A percentile compares a stretch with the other conserved stretches of the same genome.
These are phyloP conservation scores for Lachancea quebecensis DNA, from an alignment of 805 yeast genomes.

Conservation along the genomic window DNA sequence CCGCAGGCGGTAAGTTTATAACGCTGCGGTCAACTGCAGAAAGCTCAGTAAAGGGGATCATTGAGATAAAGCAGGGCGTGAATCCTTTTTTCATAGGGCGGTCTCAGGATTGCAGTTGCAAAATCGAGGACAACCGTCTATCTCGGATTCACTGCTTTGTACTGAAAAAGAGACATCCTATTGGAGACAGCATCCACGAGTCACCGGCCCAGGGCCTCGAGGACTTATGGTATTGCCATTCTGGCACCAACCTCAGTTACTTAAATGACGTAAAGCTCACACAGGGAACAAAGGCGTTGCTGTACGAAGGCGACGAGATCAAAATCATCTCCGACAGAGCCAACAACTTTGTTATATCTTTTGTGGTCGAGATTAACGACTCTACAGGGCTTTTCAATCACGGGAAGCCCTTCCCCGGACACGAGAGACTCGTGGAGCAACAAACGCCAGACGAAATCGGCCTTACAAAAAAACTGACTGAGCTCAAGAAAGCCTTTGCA, in stretches of 20 bases:
- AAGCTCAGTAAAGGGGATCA: slow-evolving; percentile 40
- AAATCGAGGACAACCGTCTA: slow-evolving; percentile 64
- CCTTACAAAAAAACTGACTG: slow-evolving; percentile 16
- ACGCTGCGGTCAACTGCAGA: slow-evolving; percentile 46
- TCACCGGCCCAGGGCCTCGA: slow-evolving; percentile 69
- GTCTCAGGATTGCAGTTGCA: slow-evolving; percentile 50
- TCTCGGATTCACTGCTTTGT: slow-evolving; percentile 81
- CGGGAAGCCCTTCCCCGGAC: slow-evolving; percentile 29
- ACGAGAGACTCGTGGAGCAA: slow-evolving; percentile 13
- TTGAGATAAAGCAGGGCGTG: slow-evolving; percentile 60
- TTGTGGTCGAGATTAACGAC: slow-evolving; percentile 47
- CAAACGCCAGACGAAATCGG: slow-evolving; percentile 24
- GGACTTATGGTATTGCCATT: slow-evolving; percentile 75
- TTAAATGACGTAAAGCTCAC: slow-evolving; percentile 56
- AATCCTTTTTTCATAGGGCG: slow-evolving; percentile 72
- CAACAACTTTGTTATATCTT: slow-evolving; percentile 47
- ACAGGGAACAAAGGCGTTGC: slow-evolving; percentile 51
- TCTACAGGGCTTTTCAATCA: slow-evolving; percentile 57
- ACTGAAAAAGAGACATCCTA: slow-evolving; percentile 54
- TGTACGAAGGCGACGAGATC: slow-evolving; percentile 60
- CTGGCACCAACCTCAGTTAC: slow-evolving; percentile 72
- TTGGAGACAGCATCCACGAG: slow-evolving; percentile 49
- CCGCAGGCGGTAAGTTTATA: slow-evolving; percentile 49
- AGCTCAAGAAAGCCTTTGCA: slow-evolving; percentile 14
- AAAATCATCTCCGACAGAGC: slow-evolving; percentile 58